Evolutionary conservation across 805 yeast genomes (phyloP).

Genomic region (Isabelozyma heimii): DNA sequence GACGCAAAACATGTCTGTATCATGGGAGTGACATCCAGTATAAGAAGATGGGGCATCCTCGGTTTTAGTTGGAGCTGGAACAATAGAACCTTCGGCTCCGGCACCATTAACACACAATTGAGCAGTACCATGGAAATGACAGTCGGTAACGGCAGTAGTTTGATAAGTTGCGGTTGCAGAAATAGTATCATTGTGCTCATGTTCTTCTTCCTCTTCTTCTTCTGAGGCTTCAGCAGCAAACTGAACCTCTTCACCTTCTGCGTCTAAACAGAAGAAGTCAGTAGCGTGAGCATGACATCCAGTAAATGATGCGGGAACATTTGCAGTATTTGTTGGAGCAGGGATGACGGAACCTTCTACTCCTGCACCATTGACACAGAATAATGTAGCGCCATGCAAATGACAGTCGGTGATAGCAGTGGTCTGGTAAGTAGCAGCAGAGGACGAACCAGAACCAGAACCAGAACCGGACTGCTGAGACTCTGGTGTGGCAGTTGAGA

Average conservation of each 20-base stretch:
- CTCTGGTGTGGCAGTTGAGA: background rate
- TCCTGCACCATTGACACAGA: background rate
- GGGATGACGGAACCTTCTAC: background rate
- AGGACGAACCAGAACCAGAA: background rate
- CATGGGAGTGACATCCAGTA: conserved; percentile 19
- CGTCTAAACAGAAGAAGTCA: background rate
- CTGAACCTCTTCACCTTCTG: background rate
- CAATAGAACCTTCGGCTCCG: conserved; percentile 19
- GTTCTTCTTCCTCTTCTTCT: background rate
- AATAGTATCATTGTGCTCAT: background rate
- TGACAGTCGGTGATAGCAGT: conserved; percentile 16
- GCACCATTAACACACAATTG: conserved; percentile 16
- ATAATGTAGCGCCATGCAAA: conserved; percentile 8
- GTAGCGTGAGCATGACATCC: background rate
- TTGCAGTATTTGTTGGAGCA: background rate
- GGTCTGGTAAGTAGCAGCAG: background rate
- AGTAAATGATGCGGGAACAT: background rate
- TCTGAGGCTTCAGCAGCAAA: background rate
- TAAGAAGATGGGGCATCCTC: conserved; percentile 2
- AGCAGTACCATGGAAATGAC: conserved; percentile 18
- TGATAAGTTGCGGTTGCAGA: background rate
- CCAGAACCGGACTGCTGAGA: background rate
- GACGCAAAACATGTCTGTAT: conserved; percentile 11
- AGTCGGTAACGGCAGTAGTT: conserved; percentile 10
- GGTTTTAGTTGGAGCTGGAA: conserved; percentile 14